Evolutionary conservation across 2,329 filamentous ascomycete genomes (phyloP).

Genomic region (Fusarium phyllophilum): DNA sequence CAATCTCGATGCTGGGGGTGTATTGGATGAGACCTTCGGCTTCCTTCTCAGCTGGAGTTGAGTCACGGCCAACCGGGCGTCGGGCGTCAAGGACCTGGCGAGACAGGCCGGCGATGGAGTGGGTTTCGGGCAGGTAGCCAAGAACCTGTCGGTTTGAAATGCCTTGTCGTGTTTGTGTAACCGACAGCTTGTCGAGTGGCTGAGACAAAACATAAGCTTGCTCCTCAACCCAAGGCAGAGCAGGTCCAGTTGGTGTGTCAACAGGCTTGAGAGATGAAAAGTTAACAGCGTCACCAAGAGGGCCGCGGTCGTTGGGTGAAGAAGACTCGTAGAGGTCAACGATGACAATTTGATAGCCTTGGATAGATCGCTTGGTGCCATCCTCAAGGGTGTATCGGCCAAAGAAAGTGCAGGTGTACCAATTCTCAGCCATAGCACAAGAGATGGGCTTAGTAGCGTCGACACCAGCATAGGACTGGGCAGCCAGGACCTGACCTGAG

Average conservation of each 20-base stretch:
- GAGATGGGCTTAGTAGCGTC: constrained; percentile 79
- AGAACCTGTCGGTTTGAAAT: constrained; percentile 87
- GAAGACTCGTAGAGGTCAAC: constrained; percentile 92
- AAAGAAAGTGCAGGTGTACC: constrained; percentile 88
- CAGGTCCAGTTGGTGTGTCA: constrained; percentile 62
- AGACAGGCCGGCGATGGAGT: constrained; percentile 82
- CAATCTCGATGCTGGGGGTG: constrained; percentile 80
- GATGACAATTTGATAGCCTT: constrained; percentile 86
- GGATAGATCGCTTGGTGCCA: constrained; percentile 66
- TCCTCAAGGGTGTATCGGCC: constrained; percentile 68
- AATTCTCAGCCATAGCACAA: constrained; percentile 90
- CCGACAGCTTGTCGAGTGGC: constrained; percentile 80
- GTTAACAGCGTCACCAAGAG: constrained; percentile 74
- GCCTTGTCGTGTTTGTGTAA: constrained; percentile 91
- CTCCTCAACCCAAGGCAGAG: constrained; percentile 78
- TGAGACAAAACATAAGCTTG: constrained; percentile 85
- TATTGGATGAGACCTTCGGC: constrained; percentile 84
- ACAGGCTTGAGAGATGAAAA: constrained; percentile 81
- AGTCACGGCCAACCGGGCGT: constrained; percentile 85
- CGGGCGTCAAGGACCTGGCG: constrained; percentile 84
- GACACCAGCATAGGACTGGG: constrained; percentile 75
- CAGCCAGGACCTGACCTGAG: constrained; percentile 82
- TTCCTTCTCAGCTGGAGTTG: constrained; percentile 80
- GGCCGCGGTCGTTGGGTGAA: constrained; percentile 83
- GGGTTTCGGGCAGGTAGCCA: constrained; percentile 77